Evolutionary conservation across 345 rosid species (phyloP), one percentile per base, ranked within the genome.

Genomic region (Chamaenerion angustifolium): DNA sequence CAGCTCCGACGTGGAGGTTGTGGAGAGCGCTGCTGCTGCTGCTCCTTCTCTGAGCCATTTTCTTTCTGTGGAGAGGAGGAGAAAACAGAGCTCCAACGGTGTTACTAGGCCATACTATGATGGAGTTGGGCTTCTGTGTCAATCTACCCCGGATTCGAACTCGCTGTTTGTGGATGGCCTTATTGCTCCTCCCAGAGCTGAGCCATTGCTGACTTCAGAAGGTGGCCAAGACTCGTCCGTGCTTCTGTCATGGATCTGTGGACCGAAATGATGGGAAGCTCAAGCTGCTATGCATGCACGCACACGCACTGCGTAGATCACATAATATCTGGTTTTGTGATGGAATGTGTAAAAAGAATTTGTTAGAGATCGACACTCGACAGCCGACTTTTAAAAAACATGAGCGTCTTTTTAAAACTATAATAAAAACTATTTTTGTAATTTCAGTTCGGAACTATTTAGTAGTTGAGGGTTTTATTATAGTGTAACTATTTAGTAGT

Each of bases 21-120:
- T 40, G 11, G 59, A 51, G 25, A 54, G 45, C 40, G 35, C 63
- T 10, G 50, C 10, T 11, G 52, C 40, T 27, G 60, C 40, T 27
- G 60, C 78, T 25, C 75, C 64, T 46, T 71, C 81, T 11, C 73
- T 76, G 8, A 74, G 70, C 12, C 76, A 79, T 41, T 73, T 73
- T 49, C 79, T 79, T 12, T 75, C 75, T 0, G 79, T 54, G 48
- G 80, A 80, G 61, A 76, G 82, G 64, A 60, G 77, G 56, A 70
- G 68, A 70, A 54, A 23, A 54, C 57, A 10, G 44, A 25, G 43
- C 49, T 55, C 54, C 0, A 16, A 4, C 4, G 2, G 44, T n/a
- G 7, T 1, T 46, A 46, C 8, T 25, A 51, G 55, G 2, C 55
- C 49, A 1, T 54, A 54, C 18, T 31, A 31, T 31, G 66, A 54